Conservation (phyloP, 2,329 filamentous ascomycete species). For the Aspergillus texensis region DNA sequence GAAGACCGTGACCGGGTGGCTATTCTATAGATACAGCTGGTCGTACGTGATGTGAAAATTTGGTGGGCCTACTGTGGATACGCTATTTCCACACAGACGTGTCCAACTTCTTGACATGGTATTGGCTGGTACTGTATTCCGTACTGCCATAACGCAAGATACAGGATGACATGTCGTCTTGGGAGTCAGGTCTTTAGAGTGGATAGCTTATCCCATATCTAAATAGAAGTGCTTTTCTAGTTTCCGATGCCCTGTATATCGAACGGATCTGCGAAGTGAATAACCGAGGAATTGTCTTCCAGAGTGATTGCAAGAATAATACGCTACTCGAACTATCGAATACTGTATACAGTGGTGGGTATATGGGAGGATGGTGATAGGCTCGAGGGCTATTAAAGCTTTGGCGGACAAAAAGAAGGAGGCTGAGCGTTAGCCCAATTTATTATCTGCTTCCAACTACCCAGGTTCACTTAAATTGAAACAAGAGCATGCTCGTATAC, state of each 20-base stretch:
- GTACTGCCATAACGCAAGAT: background rate
- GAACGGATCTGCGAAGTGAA: background rate
- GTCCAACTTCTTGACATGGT: background rate
- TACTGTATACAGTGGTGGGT: background rate
- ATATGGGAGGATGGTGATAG: background rate
- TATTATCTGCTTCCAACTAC: background rate
- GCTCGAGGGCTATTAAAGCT: background rate
- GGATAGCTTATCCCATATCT: background rate
- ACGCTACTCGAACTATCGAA: background rate
- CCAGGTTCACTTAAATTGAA: background rate
- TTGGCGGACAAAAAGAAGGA: background rate
- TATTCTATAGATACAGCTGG: background rate
- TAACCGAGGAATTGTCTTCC: background rate
- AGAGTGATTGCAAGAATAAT: background rate
- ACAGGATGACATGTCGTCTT: background rate
- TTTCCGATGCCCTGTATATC: background rate
- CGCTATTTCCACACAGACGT: background rate
- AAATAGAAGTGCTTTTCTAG: background rate
- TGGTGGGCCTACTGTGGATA: conserved; percentile 3
- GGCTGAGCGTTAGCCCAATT: background rate
- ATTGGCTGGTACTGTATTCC: background rate
- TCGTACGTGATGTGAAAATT: background rate
- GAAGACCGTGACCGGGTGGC: background rate
- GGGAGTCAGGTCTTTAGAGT: background rate
- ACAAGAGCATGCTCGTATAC: background rate